phyloP scores from a whole-genome alignment of 805 yeast species.

The Zygotorulaspora chibaensis region DNA sequence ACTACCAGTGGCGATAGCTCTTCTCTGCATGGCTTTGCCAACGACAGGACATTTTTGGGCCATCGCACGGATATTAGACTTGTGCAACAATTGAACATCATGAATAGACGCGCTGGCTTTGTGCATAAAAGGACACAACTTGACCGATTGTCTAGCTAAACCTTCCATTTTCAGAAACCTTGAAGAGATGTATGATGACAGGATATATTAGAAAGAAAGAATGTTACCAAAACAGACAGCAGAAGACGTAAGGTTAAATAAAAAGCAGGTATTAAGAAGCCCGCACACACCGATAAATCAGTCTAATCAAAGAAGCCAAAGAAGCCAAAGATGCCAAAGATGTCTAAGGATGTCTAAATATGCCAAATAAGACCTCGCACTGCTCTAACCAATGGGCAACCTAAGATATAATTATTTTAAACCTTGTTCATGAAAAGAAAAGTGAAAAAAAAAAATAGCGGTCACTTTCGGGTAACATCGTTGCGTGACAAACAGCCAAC shows the following conservation, averaged over 20 bases:
- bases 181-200: neutral
- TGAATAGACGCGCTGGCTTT: constrained; percentile 21
- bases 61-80: constrained; percentile 42
- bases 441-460: constrained; percentile 3
- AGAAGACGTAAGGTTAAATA: neutral
- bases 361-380: too few relatives aligned
- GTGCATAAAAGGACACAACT: constrained; percentile 80
- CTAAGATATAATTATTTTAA: neutral
- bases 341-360: too few relatives aligned
- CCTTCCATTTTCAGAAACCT: constrained; percentile 57
- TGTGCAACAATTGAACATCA: constrained; percentile 27
- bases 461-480: neutral
- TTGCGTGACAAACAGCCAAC: constrained; percentile 9
- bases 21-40: constrained; percentile 62
- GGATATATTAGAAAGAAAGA: constrained; percentile 1
- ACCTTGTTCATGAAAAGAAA: neutral
- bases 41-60: constrained; percentile 88
- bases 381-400: too few relatives aligned
- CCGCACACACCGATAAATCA: neutral
- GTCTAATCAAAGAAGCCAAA: neutral
- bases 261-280: neutral
- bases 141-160: constrained; percentile 68
- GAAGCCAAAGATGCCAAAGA: too few relatives aligned
- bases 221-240: neutral
- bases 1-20: neutral